Base-by-base conservation (phyloP, 2,329 filamentous ascomycete genomes). In the Fusarium nygamai region DNA sequence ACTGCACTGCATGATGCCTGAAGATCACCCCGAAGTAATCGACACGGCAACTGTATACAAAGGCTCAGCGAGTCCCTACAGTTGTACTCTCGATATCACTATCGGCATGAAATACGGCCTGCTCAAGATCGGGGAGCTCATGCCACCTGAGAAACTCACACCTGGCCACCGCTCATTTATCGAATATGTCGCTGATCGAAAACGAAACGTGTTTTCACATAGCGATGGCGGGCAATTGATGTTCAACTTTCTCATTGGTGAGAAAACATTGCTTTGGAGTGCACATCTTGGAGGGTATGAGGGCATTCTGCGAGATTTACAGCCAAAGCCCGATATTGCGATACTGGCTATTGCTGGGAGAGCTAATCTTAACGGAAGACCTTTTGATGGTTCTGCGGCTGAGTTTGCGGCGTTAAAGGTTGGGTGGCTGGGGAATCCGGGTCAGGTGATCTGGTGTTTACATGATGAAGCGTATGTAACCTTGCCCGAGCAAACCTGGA, bases 391-490 rank as follows among this genome's bases (percentile, higher is more conserved):
- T 0, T 63, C 44, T 1, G 13, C 62, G 3, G 62, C 62, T 20
- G 62, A 51, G 7, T 63, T 64, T 29, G 62, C 31, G 1, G 38
- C 58, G 10, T n/a, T 33, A 38, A 63, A 63, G 14, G 58, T 53
- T 10, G 58, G 14, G 0, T 64, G 46, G 62, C 3, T 64, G 7
- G 58, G 58, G 11, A 44, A 20, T 1, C 58, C 62, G 5, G 4
- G 19, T 7, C 46, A 16, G 1, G 31, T 64, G 5, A 53, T 64
- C 1, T 63, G 62, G 58, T 64, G 62, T 63, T 7, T 64, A 29
- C 62, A 64, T 6, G 44, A 64, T 11, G 62, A 64, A 44, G 38
- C 62, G 62, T 64, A n/a, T 0, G 57, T 43, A 43, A 8, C 4
- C 13, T 3, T 22, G 13, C 20, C 9, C 0, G 9, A 29, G 19